These are phyloP conservation scores for Wolfiporia cocos DNA, from an alignment of 1,284 basidiomycete genomes.

Conservation along the genomic window DNA sequence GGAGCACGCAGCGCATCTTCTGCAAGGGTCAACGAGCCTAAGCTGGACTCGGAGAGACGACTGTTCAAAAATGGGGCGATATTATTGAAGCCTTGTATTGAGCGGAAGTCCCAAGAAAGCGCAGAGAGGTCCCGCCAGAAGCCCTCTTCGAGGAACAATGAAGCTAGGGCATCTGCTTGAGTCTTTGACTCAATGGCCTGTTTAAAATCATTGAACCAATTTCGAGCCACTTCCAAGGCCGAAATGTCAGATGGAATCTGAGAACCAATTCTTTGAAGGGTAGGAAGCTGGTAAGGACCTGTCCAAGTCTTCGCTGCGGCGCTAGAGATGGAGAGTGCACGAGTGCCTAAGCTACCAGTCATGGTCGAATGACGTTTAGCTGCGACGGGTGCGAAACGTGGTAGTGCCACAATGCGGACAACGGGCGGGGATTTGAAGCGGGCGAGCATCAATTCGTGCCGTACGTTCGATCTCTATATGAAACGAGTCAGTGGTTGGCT, in stretches of 20 bases:
- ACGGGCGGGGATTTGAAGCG: too few relatives aligned
- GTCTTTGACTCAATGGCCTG: neutral
- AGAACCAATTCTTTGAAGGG: neutral
- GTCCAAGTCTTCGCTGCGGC: too few relatives aligned
- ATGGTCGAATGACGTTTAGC: too few relatives aligned
- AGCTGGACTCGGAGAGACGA: constrained; percentile 32
- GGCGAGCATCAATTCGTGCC: too few relatives aligned
- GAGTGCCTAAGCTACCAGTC: too few relatives aligned
- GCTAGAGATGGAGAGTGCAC: too few relatives aligned
- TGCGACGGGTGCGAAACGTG: too few relatives aligned
- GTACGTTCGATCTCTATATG: too few relatives aligned
- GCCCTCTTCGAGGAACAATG: constrained; percentile 32
- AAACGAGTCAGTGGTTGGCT: too few relatives aligned
- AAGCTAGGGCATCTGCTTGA: neutral
- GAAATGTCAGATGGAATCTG: neutral
- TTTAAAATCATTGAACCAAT: neutral
- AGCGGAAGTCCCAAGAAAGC: constrained; percentile 56
- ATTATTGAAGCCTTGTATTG: constrained; percentile 37
- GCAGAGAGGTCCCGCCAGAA: constrained; percentile 53
- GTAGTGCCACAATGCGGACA: too few relatives aligned
- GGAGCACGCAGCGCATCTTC: constrained; percentile 25
- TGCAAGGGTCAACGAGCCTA: constrained; percentile 32
- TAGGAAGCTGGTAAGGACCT: neutral
- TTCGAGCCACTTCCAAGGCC: neutral
- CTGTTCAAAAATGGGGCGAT: constrained; percentile 38